Evolutionary conservation across 2,329 filamentous ascomycete species (phyloP).

Genomic region (Tolypocladium album): DNA sequence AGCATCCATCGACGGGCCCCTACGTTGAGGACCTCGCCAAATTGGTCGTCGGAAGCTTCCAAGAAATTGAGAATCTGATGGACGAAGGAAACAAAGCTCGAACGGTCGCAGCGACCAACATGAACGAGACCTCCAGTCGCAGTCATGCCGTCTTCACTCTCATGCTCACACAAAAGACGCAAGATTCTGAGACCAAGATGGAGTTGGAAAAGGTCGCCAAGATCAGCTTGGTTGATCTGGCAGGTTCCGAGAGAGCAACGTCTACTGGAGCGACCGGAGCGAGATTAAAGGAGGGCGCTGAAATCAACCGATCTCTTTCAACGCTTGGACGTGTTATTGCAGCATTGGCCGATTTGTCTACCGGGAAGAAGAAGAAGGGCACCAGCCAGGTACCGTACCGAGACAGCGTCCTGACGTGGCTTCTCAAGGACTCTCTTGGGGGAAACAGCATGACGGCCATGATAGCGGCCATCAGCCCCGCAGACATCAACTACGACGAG

Average conservation of each 20-base stretch:
- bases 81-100: conserved; percentile 98
- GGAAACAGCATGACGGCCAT: conserved; percentile 99
- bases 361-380: conserved; percentile 69
- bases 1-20: conserved; percentile 93
- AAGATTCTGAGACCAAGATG: conserved; percentile 89
- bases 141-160: conserved; percentile 97
- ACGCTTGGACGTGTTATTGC: conserved; percentile 97
- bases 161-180: conserved; percentile 87
- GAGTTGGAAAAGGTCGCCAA: conserved; percentile 96
- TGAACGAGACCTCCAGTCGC: conserved; percentile 98
- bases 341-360: conserved; percentile 81
- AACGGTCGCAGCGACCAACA: conserved; percentile 96
- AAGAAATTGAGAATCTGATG: conserved; percentile 96
- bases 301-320: conserved; percentile 95
- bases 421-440: conserved; percentile 91
- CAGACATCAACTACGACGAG: conserved; percentile 98
- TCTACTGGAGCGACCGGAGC: conserved; percentile 95
- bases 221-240: conserved; percentile 95
- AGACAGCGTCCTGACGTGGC: conserved; percentile 93
- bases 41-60: conserved; percentile 82
- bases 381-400: conserved; percentile 81
- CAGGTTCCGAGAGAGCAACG: conserved; percentile 92
- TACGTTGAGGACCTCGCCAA: conserved; percentile 98
- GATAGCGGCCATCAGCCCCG: conserved; percentile 97
- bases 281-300: conserved; percentile 90